Evolutionary conservation across 2,329 filamentous ascomycete genomes (phyloP).

Genomic region (Cercospora beticola): DNA sequence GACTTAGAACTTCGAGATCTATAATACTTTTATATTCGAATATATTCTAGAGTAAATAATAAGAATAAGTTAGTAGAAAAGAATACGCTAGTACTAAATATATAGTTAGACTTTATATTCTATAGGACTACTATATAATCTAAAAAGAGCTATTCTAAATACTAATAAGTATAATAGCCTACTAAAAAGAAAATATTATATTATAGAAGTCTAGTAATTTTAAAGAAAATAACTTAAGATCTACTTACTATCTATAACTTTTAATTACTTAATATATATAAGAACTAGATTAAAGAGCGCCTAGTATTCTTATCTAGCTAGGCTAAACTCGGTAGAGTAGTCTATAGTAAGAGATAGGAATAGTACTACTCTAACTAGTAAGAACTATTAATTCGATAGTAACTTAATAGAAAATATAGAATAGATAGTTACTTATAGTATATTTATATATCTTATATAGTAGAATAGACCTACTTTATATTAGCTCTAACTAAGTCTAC

Average conservation of each 20-base stretch:
- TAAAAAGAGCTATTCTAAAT: background rate
- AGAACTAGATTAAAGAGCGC: background rate
- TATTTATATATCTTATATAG: background rate
- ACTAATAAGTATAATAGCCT: background rate
- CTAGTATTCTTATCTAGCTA: background rate
- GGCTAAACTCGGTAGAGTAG: slow-evolving; percentile 1
- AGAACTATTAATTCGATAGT: background rate
- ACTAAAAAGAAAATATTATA: background rate
- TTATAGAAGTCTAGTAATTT: slow-evolving; percentile 16
- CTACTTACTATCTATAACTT: slow-evolving; percentile 13
- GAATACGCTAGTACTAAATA: background rate
- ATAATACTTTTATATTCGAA: background rate
- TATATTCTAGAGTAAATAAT: background rate
- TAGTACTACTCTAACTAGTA: slow-evolving; percentile 13
- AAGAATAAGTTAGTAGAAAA: slow-evolving; percentile 1
- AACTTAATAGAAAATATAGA: background rate
- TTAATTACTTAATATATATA: background rate
- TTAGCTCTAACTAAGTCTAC: too few species aligned
- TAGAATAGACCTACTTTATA: too few species aligned
- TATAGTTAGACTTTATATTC: slow-evolving; percentile 5
- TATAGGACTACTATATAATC: background rate
- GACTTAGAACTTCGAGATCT: slow-evolving; percentile 1
- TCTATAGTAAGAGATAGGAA: background rate
- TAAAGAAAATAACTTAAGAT: slow-evolving; percentile 14
- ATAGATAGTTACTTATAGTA: background rate